These are phyloP conservation scores for Colletotrichum lupini DNA, from an alignment of 2,329 filamentous ascomycete genomes.

Conservation along the genomic window DNA sequence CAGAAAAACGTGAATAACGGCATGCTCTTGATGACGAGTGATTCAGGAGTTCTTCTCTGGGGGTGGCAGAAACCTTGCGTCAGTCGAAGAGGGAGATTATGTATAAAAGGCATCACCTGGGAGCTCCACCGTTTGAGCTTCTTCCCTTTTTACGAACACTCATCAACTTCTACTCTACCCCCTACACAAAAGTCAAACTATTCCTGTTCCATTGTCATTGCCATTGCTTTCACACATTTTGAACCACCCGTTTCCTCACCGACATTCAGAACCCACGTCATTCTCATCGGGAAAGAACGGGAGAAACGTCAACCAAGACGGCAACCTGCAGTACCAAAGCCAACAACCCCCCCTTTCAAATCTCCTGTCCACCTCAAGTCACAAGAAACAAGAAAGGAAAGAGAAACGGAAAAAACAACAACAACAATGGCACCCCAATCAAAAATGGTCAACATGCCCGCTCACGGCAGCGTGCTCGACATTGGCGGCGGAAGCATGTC, in stretches of 20 bases:
- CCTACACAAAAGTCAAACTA: neutral
- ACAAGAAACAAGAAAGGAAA: neutral
- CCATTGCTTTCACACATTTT: too few species aligned
- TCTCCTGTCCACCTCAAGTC: neutral
- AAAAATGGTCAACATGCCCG: conserved; percentile 25
- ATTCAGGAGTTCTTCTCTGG: neutral
- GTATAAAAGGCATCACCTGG: neutral
- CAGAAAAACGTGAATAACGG: neutral
- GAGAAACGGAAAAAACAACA: too few species aligned
- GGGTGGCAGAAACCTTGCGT: too few species aligned
- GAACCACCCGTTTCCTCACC: neutral
- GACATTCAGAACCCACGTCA: neutral
- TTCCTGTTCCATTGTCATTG: too few species aligned
- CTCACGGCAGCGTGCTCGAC: conserved; percentile 48
- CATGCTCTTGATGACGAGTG: neutral
- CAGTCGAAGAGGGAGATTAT: neutral
- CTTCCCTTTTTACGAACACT: neutral
- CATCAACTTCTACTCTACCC: neutral
- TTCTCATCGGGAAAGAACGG: neutral
- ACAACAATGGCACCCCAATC: neutral
- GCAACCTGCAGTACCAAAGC: too few species aligned
- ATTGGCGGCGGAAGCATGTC: conserved; percentile 51
- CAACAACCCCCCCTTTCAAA: too few species aligned
- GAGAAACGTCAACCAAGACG: neutral
- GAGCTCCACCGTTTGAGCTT: neutral